phyloP scores from a whole-genome alignment of 768 basidiomycete genomes.

The Termitomyces sp. region DNA sequence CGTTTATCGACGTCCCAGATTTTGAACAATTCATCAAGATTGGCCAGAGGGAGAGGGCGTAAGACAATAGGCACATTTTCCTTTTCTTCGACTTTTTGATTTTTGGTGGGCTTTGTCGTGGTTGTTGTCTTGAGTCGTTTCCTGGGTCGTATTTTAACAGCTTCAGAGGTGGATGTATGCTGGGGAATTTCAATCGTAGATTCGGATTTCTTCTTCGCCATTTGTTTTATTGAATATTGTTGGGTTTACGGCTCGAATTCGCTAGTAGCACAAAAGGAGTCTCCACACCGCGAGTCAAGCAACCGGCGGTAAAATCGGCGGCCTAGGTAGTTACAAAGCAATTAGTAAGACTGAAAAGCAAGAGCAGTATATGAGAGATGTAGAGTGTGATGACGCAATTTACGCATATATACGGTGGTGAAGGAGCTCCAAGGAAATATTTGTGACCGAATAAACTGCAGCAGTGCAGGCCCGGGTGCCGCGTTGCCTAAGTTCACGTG shows the following conservation, averaged over 20 bases:
- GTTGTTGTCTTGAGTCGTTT: background rate
- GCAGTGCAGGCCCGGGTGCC: too few species aligned
- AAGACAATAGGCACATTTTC: background rate
- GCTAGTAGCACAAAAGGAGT: background rate
- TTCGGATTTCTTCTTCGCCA: background rate
- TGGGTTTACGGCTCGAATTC: background rate
- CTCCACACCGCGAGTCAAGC: background rate
- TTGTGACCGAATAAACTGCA: too few species aligned
- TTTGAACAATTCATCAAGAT: constrained; percentile 30
- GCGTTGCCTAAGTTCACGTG: background rate
- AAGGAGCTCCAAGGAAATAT: too few species aligned
- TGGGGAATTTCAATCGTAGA: background rate
- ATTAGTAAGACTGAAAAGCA: background rate
- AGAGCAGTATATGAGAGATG: background rate
- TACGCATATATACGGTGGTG: background rate
- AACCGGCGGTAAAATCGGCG: background rate
- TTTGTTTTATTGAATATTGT: background rate
- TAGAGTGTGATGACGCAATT: background rate
- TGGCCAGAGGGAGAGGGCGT: constrained; percentile 12
- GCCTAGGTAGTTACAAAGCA: background rate
- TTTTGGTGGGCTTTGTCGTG: background rate
- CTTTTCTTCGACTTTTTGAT: constrained; percentile 6
- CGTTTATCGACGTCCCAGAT: constrained; percentile 36
- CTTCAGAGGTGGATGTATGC: constrained; percentile 15
- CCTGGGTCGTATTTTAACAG: constrained; percentile 8